Percentiles rank a stretch among this genome's conserved stretches.
These are phyloP conservation scores for Pezicula neosporulosa DNA, from an alignment of 2,329 filamentous ascomycete genomes.

Conservation along the genomic window DNA sequence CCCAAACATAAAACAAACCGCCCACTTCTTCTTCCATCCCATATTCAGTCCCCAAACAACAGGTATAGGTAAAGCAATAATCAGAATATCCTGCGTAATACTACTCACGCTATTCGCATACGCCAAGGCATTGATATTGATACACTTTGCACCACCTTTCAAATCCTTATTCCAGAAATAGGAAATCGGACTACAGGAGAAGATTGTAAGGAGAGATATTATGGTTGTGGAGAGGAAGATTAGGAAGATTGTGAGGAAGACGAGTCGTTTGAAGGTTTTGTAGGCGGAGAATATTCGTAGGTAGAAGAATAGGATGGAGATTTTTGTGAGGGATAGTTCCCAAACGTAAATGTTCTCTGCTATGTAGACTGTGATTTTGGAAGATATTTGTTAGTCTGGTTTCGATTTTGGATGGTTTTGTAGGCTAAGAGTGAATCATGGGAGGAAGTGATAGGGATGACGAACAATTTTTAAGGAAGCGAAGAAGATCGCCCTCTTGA, in stretches of 20 bases:
- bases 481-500: constrained; percentile 4
- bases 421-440: too few species aligned
- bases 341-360: constrained; percentile 10
- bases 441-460: background rate
- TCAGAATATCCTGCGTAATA: constrained; percentile 63
- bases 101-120: constrained; percentile 65
- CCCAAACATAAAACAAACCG: constrained; percentile 62
- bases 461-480: constrained; percentile 4
- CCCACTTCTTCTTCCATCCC: constrained; percentile 61
- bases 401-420: background rate
- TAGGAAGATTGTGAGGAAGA: background rate
- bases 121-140: constrained; percentile 61
- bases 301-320: constrained; percentile 10
- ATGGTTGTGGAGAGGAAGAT: constrained; percentile 4
- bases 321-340: constrained; percentile 8
- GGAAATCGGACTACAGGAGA: constrained; percentile 9
- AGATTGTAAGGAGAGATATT: constrained; percentile 9
- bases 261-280: background rate
- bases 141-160: constrained; percentile 41
- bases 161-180: constrained; percentile 15
- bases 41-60: constrained; percentile 60
- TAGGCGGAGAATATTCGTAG: constrained; percentile 6
- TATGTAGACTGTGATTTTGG: constrained; percentile 6
- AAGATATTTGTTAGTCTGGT: background rate
- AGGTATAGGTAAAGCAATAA: constrained; percentile 62